Base-by-base conservation (phyloP, 345 rosid species). In the Ceriops tagal region DNA sequence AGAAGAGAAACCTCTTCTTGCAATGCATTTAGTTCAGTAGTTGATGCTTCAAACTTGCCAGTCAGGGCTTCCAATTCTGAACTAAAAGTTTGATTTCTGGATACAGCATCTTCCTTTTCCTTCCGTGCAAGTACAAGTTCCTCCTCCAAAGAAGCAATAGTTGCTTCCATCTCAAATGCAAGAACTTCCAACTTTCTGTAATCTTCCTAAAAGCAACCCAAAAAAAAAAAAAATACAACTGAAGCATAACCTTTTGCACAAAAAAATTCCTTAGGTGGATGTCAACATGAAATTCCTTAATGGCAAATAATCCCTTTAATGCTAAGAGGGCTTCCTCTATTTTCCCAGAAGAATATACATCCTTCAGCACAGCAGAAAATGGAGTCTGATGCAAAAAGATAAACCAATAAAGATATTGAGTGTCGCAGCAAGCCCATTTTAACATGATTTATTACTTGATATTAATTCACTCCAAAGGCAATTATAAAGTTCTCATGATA, bases 151-250 rank as follows among this genome's bases (percentile, higher is more conserved):
- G 97, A 85, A 80, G 87, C 95, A 79, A 89, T 88, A 60, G 90
- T 83, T 78, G 92, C 76, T 77, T 93, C 97, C 98, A 89, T 89
- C 77, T 93, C 97, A 88, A 89, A 88, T 63, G 92, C 91, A 75
- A 84, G 89, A 74, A 87, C 86, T 84, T 91, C 98, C 75, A 93
- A 79, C 75, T 83, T 78, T 71, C 47, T 80, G 76, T 83, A 85
- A 5, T 91, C 95, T 69, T 91, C 98, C 98, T 93, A 75, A 69
- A 73, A 58, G 78, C 71, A 46, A 73, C 15, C 62, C 26, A 24
- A 24, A 63, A 64, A 71, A 65, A 66, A 74, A 53, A 53, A 64
- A 27, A 51, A 27, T 27, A 61, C 49, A 51, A 58, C 65, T 68
- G 31, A 71, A 62, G 22, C 64, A 64, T 0, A 52, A 51, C 58